These are phyloP conservation scores for Scedosporium apiospermum DNA, from an alignment of 2,329 filamentous ascomycete species.

Conservation along the genomic window DNA sequence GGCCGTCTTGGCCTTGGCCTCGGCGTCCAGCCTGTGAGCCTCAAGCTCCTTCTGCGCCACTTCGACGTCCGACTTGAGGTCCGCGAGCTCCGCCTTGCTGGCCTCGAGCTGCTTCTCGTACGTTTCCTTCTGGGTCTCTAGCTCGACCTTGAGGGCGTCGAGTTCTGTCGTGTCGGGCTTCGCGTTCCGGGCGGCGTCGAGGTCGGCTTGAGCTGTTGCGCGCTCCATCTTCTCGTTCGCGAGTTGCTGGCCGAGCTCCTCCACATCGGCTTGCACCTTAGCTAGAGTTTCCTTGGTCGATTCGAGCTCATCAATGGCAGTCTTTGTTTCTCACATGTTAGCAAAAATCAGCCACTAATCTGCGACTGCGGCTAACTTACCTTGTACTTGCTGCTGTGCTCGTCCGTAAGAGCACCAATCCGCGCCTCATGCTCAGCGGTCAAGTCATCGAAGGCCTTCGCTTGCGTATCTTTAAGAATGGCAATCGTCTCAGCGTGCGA, in stretches of 20 bases:
- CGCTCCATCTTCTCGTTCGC: conserved; percentile 52
- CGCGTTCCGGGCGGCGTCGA: conserved; percentile 47
- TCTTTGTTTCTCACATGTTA: not conserved
- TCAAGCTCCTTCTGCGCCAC: conserved; percentile 44
- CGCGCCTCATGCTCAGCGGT: conserved; percentile 25
- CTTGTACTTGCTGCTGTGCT: conserved; percentile 20
- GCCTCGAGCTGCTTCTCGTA: conserved; percentile 22
- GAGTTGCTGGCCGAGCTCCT: conserved; percentile 42
- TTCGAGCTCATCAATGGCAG: conserved; percentile 23
- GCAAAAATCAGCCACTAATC: not conserved
- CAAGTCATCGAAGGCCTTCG: conserved; percentile 39
- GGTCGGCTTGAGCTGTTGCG: conserved; percentile 48
- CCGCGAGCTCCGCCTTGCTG: conserved; percentile 22
- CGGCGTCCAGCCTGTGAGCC: conserved; percentile 39
- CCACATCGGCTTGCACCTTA: conserved; percentile 37
- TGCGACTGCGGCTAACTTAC: not conserved
- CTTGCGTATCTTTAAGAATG: conserved; percentile 20
- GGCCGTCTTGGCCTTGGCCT: conserved; percentile 43
- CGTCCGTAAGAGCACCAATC: conserved; percentile 16
- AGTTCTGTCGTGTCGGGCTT: conserved; percentile 46
- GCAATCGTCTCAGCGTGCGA: conserved; percentile 32
- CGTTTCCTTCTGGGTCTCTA: conserved; percentile 29
- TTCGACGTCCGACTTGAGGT: conserved; percentile 31
- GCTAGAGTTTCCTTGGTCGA: conserved; percentile 31
- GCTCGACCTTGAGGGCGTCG: conserved; percentile 41